Evolutionary conservation across 2,329 filamentous ascomycete species (phyloP).

Genomic region (Biscogniauxia mediterranea): DNA sequence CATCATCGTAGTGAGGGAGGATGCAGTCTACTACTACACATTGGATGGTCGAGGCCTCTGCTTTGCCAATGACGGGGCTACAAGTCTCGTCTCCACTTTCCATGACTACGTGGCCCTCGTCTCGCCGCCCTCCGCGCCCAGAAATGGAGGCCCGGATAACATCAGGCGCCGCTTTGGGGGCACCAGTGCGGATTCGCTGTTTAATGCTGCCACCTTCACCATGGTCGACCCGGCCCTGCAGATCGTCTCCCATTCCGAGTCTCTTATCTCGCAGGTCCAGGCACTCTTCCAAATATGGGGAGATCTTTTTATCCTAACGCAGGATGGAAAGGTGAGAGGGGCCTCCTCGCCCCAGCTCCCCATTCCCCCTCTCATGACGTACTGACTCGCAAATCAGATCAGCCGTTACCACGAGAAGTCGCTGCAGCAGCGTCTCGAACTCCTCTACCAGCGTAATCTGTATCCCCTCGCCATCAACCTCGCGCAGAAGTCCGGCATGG

Average conservation of each 20-base stretch:
- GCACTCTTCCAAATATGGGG: conserved; percentile 85
- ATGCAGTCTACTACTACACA: conserved; percentile 93
- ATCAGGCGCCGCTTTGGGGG: conserved; percentile 72
- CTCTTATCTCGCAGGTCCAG: conserved; percentile 76
- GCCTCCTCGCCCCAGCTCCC: not conserved
- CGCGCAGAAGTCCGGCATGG: conserved; percentile 83
- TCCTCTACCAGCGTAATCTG: conserved; percentile 90
- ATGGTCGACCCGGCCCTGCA: conserved; percentile 89
- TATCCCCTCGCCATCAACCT: conserved; percentile 90
- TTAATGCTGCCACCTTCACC: conserved; percentile 85
- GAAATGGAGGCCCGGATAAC: conserved; percentile 53
- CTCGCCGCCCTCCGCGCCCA: conserved; percentile 65
- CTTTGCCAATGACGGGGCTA: conserved; percentile 87
- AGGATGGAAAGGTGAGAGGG: conserved; percentile 77
- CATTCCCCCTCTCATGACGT: not conserved
- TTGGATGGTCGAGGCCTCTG: conserved; percentile 81
- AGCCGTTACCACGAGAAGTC: conserved; percentile 88
- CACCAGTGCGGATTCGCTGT: conserved; percentile 70
- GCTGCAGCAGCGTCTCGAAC: conserved; percentile 85
- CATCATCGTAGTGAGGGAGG: conserved; percentile 87
- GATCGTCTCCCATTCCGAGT: conserved; percentile 86
- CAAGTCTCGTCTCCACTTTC: conserved; percentile 76
- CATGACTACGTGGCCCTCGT: conserved; percentile 85
- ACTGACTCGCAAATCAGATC: conserved; percentile 51
- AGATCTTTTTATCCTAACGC: conserved; percentile 83